A percentile compares a stretch with the other conserved stretches of the same genome.
Conservation (phyloP, 306 rosid genomes). For the Dryas octopetala region DNA sequence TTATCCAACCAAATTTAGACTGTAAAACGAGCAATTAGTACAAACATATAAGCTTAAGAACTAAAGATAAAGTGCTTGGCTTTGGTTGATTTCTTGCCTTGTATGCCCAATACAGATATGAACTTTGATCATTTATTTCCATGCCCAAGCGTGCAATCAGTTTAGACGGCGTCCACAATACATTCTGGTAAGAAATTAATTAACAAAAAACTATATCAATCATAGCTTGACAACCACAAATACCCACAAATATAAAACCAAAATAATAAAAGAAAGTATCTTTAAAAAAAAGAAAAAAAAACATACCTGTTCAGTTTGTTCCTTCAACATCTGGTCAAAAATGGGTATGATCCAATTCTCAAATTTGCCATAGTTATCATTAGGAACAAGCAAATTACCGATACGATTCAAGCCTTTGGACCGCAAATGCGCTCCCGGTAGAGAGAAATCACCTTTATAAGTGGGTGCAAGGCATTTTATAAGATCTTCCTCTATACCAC, state of each 20-base stretch:
- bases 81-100: slow-evolving; percentile 47
- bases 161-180: slow-evolving; percentile 87
- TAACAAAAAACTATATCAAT: background rate
- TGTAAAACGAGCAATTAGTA: background rate
- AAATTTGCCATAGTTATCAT: slow-evolving; percentile 83
- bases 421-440: slow-evolving; percentile 69
- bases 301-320: slow-evolving; percentile 69
- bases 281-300: background rate
- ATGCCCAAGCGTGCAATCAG: slow-evolving; percentile 82
- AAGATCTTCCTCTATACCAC: slow-evolving; percentile 94
- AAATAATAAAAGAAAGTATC: background rate
- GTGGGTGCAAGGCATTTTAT: slow-evolving; percentile 95
- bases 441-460: slow-evolving; percentile 71
- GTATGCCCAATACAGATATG: slow-evolving; percentile 94
- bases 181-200: slow-evolving; percentile 41
- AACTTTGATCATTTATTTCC: slow-evolving; percentile 73
- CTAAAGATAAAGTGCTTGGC: slow-evolving; percentile 5
- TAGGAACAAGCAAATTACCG: slow-evolving; percentile 93
- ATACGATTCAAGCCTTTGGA: slow-evolving; percentile 91
- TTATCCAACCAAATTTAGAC: background rate
- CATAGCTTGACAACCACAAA: background rate
- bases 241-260: background rate
- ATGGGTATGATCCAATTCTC: slow-evolving; percentile 97
- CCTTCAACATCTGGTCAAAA: slow-evolving; percentile 85
- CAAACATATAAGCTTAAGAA: background rate